Evolutionary conservation across 2,329 filamentous ascomycete species (phyloP).

Genomic region (Colletotrichum sp.): DNA sequence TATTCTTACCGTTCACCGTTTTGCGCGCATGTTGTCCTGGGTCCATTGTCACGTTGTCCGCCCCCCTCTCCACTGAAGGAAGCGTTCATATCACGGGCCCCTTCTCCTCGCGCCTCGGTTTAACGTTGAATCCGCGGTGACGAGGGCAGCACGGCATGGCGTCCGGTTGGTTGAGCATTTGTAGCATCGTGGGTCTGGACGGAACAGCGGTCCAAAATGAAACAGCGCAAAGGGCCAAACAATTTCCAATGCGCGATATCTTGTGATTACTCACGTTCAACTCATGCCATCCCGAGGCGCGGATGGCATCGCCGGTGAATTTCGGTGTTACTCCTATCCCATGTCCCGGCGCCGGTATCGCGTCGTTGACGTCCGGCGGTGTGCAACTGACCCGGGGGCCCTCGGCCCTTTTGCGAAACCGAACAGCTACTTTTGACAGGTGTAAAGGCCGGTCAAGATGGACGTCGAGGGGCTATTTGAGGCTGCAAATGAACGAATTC

Average conservation of each 20-base stretch:
- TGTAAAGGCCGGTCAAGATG: background rate
- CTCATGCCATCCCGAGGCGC: background rate
- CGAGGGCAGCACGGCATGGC: background rate
- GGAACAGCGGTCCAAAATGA: background rate
- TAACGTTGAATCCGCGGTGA: background rate
- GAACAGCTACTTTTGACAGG: background rate
- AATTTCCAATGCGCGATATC: background rate
- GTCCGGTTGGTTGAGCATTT: background rate
- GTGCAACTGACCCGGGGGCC: background rate
- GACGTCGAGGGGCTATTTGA: background rate
- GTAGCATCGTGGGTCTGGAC: background rate
- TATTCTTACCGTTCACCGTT: background rate
- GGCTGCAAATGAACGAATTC: background rate
- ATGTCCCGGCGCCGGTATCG: background rate
- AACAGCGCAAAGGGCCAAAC: background rate
- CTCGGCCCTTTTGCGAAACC: background rate
- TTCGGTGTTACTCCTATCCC: background rate
- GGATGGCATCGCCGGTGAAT: background rate
- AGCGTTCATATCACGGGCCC: background rate
- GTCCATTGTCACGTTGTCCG: background rate
- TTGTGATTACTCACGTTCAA: background rate
- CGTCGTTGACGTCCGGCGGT: background rate
- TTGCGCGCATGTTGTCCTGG: background rate
- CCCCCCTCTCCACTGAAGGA: background rate
- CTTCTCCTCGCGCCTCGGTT: background rate